Conservation (phyloP, 1,284 basidiomycete genomes). For the Trichosporon coremiiforme region DNA sequence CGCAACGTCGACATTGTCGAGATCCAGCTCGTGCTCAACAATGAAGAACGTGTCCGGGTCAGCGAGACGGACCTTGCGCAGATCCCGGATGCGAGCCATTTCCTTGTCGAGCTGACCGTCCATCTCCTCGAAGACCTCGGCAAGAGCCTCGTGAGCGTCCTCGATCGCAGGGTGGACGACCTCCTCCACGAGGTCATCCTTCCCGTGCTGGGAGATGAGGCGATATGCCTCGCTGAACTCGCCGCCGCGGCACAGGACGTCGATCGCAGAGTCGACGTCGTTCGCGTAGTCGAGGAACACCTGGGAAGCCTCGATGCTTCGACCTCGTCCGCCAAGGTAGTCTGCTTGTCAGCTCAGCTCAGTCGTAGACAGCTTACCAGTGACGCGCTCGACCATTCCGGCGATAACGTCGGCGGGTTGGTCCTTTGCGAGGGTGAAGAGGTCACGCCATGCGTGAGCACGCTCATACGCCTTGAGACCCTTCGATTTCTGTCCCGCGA, state of each 20-base stretch:
- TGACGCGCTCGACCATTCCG: conserved; percentile 70
- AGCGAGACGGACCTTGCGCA: conserved; percentile 71
- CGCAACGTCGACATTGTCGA: conserved; percentile 92
- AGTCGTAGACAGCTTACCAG: conserved; percentile 68
- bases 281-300: conserved; percentile 81
- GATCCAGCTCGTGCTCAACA: conserved; percentile 68
- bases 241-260: conserved; percentile 75
- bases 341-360: conserved; percentile 62
- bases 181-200: conserved; percentile 69
- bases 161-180: conserved; percentile 75
- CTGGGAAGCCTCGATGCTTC: conserved; percentile 75
- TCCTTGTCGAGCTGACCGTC: conserved; percentile 85
- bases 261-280: conserved; percentile 77
- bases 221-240: conserved; percentile 84
- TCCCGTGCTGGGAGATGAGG: conserved; percentile 64
- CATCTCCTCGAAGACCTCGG: conserved; percentile 85
- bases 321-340: conserved; percentile 75
- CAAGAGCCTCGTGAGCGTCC: conserved; percentile 71
- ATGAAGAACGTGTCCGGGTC: conserved; percentile 92
- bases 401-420: conserved; percentile 62
- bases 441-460: conserved; percentile 82
- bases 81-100: conserved; percentile 71
- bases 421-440: conserved; percentile 72
- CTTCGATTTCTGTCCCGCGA: conserved; percentile 66
- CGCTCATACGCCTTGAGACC: conserved; percentile 84